Conservation (phyloP, 202 grass and related monocot species). For the Tripidium arundinaceum region DNA sequence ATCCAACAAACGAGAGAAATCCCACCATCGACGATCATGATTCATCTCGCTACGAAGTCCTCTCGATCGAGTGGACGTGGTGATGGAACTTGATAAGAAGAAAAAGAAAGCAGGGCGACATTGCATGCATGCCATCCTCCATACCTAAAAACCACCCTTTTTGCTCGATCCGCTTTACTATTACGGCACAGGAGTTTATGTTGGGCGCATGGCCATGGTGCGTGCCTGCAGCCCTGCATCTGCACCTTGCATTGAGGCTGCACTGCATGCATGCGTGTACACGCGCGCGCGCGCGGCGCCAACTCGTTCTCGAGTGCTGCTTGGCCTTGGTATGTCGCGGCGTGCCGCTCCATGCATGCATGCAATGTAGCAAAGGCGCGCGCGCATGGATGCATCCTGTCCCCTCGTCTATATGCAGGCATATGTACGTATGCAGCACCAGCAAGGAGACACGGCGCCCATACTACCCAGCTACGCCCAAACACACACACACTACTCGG, state of each 20-base stretch:
- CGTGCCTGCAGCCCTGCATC: too few relatives aligned
- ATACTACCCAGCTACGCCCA: not conserved
- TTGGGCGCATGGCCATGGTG: conserved; percentile 11
- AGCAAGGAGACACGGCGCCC: conserved; percentile 6
- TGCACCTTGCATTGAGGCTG: not conserved
- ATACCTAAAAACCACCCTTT: not conserved
- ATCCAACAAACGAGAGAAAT: too few relatives aligned
- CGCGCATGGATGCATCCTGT: conserved; percentile 17
- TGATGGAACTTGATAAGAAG: conserved; percentile 19
- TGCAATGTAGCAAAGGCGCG: not conserved
- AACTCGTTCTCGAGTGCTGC: not conserved
- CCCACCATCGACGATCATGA: too few relatives aligned
- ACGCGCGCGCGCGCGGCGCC: not conserved
- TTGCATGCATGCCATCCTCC: not conserved
- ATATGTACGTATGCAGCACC: not conserved
- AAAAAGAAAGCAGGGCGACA: not conserved
- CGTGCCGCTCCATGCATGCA: conserved; percentile 8
- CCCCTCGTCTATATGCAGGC: not conserved
- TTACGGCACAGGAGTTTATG: conserved; percentile 35
- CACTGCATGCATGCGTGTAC: not conserved
- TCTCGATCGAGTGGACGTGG: not conserved
- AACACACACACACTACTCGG: not conserved
- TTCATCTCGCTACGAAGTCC: too few relatives aligned
- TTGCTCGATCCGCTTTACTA: conserved; percentile 36
- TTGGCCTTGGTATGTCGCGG: not conserved